Base-by-base conservation (phyloP, 176 grass and related monocot species). In the Avena eriantha region DNA sequence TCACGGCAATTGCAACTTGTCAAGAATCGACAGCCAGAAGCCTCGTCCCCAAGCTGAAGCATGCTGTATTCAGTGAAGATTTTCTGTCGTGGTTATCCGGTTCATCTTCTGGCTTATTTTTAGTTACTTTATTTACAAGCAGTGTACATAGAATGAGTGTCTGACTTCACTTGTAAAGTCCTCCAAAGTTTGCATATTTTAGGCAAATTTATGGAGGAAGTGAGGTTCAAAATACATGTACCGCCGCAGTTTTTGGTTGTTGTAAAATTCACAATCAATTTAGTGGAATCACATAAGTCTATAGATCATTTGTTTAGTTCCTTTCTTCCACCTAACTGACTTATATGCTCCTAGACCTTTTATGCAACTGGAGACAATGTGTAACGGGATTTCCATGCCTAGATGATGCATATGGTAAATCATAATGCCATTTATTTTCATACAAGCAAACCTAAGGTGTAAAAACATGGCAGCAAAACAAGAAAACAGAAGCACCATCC, bases 201-300 rank as follows among this genome's bases (percentile, higher is more conserved):
- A 88, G 80, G 73, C 73, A 88, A 89, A 79, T 76, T 83, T 8
- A 34, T 87, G 83, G 81, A 83, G 92, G 45, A 86, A 76, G 85
- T 80, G 77, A 70, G 61, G 77, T 73, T 70, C 80, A 60, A 49
- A 82, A 82, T 80, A 80, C 72, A 61, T 84, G 58, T 88, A 46
- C 39, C 31, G 15, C 45, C 80, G 34, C 7, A 48, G 19, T 56
- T 78, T 69, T 83, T 69, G 34, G 17, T 8, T 13, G 12, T 46
- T 19, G 58, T 87, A n/a, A 79, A 83, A 80, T 80, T 84, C 67
- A 82, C 48, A 46, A 81, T 49, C 35, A 77, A 70, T 85, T 50
- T 48, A 72, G 39, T 56, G 36, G 21, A 77, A 43, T 83, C 73
- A 68, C 68, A 77, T 51, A 23, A 17, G 16, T 41, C 5, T 33